Evolutionary conservation across 768 basidiomycete genomes (phyloP).

Genomic region (Ramaria sp.): DNA sequence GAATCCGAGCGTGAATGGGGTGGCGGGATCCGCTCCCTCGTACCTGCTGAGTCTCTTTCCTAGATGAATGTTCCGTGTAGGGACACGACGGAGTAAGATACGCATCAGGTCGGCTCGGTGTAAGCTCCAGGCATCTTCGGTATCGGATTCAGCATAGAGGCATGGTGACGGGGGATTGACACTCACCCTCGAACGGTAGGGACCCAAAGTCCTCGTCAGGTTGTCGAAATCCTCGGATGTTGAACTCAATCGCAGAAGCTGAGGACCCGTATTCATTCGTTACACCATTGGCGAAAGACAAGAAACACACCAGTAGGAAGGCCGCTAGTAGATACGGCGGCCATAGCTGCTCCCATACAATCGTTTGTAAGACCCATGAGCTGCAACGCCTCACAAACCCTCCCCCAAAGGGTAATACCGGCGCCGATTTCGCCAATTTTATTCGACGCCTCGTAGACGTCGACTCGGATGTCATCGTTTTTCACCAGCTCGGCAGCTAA

Average conservation of each 20-base stretch:
- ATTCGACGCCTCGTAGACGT: slow-evolving; percentile 26
- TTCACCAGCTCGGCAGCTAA: slow-evolving; percentile 20
- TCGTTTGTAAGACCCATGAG: slow-evolving; percentile 17
- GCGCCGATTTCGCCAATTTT: slow-evolving; percentile 41
- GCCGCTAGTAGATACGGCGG: neutral
- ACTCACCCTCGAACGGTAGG: slow-evolving; percentile 4
- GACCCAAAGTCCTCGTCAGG: slow-evolving; percentile 5
- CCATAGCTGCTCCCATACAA: neutral
- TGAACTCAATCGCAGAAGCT: neutral
- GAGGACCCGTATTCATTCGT: neutral
- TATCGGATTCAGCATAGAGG: neutral
- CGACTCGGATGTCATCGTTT: slow-evolving; percentile 17
- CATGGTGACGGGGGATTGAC: neutral
- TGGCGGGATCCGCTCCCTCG: no score
- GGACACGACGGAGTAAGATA: neutral
- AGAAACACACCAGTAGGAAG: neutral
- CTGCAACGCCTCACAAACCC: slow-evolving; percentile 18
- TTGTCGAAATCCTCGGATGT: neutral
- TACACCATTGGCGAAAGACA: neutral
- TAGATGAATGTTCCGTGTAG: neutral
- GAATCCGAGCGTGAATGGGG: neutral
- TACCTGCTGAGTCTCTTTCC: slow-evolving; percentile 1
- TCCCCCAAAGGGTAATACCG: slow-evolving; percentile 22
- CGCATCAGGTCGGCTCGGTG: slow-evolving; percentile 3
- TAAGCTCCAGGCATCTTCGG: slow-evolving; percentile 4